Conservation (phyloP, 2,329 filamentous ascomycete species). For the Claviceps lovelessii region DNA sequence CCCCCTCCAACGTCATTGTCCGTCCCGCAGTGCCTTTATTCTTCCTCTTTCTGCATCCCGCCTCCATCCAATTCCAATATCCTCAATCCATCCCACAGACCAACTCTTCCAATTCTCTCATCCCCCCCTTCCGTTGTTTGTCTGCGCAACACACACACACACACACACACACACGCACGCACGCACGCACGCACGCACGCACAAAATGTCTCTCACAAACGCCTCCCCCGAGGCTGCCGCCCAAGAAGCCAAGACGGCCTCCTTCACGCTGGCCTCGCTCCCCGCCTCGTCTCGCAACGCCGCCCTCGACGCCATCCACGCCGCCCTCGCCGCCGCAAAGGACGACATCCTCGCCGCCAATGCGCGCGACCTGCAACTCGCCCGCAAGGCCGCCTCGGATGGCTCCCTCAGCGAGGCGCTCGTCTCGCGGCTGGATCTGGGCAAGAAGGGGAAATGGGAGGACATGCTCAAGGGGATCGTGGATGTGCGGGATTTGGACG, state of each 20-base stretch:
- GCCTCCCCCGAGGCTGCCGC: constrained; percentile 68
- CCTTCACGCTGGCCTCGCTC: constrained; percentile 69
- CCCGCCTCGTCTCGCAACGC: constrained; percentile 64
- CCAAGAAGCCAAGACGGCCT: constrained; percentile 62
- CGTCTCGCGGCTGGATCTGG: constrained; percentile 75
- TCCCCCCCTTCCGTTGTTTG: too few species aligned
- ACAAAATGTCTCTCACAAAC: constrained; percentile 73
- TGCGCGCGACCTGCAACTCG: constrained; percentile 62
- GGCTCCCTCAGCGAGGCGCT: constrained; percentile 70
- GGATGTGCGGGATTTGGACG: constrained; percentile 69
- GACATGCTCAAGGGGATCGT: constrained; percentile 94
- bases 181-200: not conserved
- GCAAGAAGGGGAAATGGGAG: constrained; percentile 80
- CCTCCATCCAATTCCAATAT: too few species aligned
- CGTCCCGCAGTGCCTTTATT: too few species aligned
- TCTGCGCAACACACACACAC: not conserved
- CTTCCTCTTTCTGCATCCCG: too few species aligned
- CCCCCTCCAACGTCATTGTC: too few species aligned
- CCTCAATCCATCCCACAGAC: too few species aligned
- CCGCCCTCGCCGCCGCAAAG: constrained; percentile 54
- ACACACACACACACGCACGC: too few species aligned
- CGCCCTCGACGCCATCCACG: constrained; percentile 70
- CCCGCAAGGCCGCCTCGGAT: constrained; percentile 56
- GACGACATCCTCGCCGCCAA: constrained; percentile 77
- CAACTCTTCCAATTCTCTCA: too few species aligned